These are phyloP conservation scores for Suhomyces yuchorum DNA, from an alignment of 1,139 yeast genomes.

Conservation along the genomic window DNA sequence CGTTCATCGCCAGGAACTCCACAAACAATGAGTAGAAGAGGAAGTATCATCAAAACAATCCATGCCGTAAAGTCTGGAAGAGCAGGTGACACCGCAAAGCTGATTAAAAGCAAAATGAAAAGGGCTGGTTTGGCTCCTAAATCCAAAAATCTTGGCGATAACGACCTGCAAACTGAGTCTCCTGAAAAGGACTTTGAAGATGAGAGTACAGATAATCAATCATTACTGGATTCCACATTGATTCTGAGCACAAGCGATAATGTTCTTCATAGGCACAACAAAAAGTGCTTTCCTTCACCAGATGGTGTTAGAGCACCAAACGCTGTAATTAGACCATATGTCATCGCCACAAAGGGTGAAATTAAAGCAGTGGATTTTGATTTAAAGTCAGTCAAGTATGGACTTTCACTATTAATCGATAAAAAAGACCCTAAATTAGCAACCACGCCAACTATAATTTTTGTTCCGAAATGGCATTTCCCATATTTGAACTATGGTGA, in stretches of 20 bases:
- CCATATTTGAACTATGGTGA: constrained; percentile 47
- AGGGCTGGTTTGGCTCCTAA: constrained; percentile 9
- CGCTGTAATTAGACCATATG: constrained; percentile 75
- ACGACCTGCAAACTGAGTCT: neutral
- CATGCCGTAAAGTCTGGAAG: constrained; percentile 7
- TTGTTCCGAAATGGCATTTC: constrained; percentile 72
- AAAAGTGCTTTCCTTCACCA: constrained; percentile 45
- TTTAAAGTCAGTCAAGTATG: constrained; percentile 46
- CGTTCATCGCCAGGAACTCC: constrained; percentile 10
- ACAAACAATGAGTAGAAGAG: constrained; percentile 13
- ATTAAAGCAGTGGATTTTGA: constrained; percentile 56
- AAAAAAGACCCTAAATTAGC: constrained; percentile 20
- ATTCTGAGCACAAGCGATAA: constrained; percentile 30
- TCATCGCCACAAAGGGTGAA: constrained; percentile 60
- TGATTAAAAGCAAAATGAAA: constrained; percentile 10
- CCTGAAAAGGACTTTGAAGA: constrained; percentile 10
- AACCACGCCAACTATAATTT: constrained; percentile 56
- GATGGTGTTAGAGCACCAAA: constrained; percentile 70
- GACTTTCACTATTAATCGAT: constrained; percentile 43
- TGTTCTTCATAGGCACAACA: constrained; percentile 24
- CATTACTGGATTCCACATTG: constrained; percentile 15
- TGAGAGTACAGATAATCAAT: constrained; percentile 10
- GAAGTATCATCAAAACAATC: constrained; percentile 12
- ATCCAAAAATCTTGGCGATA: constrained; percentile 5
- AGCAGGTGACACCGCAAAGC: constrained; percentile 11